phyloP scores from a whole-genome alignment of 495 filamentous ascomycete species.

The Thozetella sp. region DNA sequence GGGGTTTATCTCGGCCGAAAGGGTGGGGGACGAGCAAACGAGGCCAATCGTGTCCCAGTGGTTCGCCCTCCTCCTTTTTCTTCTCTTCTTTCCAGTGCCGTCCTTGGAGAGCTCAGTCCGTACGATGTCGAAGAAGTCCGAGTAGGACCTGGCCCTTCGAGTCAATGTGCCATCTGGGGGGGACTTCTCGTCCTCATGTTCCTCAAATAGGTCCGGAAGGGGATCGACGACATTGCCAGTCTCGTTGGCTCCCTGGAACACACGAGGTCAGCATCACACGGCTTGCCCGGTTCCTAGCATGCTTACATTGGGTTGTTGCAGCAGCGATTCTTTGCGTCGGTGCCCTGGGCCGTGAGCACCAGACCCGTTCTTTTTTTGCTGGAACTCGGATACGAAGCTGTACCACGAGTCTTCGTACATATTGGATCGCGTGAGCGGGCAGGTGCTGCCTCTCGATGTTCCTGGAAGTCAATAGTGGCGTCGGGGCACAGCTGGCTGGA shows the following conservation, averaged over 20 bases:
- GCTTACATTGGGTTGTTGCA: constrained; percentile 68
- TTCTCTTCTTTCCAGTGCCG: constrained; percentile 34
- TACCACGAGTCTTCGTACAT: constrained; percentile 83
- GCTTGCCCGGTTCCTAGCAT: not conserved
- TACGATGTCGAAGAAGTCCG: constrained; percentile 70
- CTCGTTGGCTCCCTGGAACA: constrained; percentile 34
- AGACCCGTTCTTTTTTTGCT: constrained; percentile 43
- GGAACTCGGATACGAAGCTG: constrained; percentile 59
- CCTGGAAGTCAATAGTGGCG: not conserved
- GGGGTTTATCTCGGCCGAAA: constrained; percentile 57
- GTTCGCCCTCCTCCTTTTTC: constrained; percentile 34
- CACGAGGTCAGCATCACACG: constrained; percentile 16
- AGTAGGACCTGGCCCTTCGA: constrained; percentile 74
- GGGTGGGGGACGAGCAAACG: constrained; percentile 58
- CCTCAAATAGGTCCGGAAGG: constrained; percentile 51
- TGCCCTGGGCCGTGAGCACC: constrained; percentile 44
- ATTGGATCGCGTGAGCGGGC: constrained; percentile 4
- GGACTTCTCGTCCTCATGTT: constrained; percentile 43
- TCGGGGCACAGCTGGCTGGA: not conserved
- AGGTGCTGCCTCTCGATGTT: not conserved
- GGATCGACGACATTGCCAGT: constrained; percentile 33
- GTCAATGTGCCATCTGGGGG: constrained; percentile 65
- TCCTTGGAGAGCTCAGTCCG: constrained; percentile 55
- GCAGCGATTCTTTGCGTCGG: constrained; percentile 61
- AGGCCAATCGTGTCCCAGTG: constrained; percentile 41